Conservation (phyloP, 495 filamentous ascomycete genomes). For the Ramalina peruviana region DNA sequence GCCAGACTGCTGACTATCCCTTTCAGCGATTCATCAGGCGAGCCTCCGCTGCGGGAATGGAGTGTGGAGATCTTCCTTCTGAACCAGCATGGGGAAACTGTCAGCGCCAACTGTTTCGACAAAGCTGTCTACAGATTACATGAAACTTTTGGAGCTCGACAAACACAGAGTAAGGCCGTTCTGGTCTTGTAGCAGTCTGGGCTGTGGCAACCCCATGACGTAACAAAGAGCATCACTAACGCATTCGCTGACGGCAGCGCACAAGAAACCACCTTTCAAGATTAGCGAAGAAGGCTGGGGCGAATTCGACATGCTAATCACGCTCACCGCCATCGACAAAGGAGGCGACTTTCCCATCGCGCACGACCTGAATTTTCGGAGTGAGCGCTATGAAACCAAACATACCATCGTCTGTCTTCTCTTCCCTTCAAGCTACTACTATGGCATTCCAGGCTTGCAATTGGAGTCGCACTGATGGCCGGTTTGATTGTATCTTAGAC, state of each 20-base stretch:
- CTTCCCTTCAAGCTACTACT: background rate
- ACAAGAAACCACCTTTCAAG: constrained; percentile 73
- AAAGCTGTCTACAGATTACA: constrained; percentile 87
- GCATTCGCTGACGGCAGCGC: constrained; percentile 33
- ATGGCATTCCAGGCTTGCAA: too few relatives aligned
- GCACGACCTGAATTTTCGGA: constrained; percentile 88
- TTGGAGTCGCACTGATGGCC: too few relatives aligned
- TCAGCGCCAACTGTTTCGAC: constrained; percentile 73
- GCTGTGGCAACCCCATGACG: background rate
- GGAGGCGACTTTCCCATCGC: constrained; percentile 63
- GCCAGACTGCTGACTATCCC: constrained; percentile 3
- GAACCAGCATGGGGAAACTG: constrained; percentile 46
- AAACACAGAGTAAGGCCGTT: constrained; percentile 57
- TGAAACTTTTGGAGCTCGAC: constrained; percentile 71
- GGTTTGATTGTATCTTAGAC: constrained; percentile 26
- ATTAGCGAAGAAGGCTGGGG: constrained; percentile 95
- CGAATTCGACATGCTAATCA: constrained; percentile 92
- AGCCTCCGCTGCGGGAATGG: constrained; percentile 77
- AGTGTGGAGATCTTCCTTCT: constrained; percentile 46
- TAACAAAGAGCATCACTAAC: background rate
- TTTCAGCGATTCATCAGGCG: constrained; percentile 57
- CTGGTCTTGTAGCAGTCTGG: background rate
- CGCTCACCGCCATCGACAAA: constrained; percentile 67
- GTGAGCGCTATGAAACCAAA: constrained; percentile 65
- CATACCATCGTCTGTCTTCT: constrained; percentile 53